Base-by-base conservation (phyloP, 768 basidiomycete genomes). In the Mycena polygramma region DNA sequence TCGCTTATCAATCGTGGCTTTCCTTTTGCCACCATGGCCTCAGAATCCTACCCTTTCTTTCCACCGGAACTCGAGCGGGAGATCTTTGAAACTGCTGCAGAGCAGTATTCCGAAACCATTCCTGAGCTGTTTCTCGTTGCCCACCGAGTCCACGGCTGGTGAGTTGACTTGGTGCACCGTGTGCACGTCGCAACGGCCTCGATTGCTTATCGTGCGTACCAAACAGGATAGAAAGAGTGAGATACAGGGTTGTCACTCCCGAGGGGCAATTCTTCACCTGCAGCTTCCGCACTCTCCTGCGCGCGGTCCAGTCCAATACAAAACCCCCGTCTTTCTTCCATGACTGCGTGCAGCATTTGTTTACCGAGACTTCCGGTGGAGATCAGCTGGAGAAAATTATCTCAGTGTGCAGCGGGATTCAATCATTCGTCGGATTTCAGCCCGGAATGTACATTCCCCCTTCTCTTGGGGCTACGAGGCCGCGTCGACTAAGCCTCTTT, bases 141-240 rank as follows among this genome's bases (percentile, higher is more conserved):
- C 2, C 45, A 55, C 7, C 67, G 67, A 17, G 45, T 68, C 19
- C 13, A 48, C 17, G 53, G 57, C 2, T 62, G 67, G 67, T 68
- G 51, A 45, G 66, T 11, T 8, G 7, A 3, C 11, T 15, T 15
- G 1, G 22, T n/a, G n/a, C n/a, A n/a, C n/a, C n/a, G 26, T 37
- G 6, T 20, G 15, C 39, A n/a, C n/a, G n/a, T n/a, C n/a, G n/a
- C n/a, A n/a, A n/a, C n/a, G n/a, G n/a, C n/a, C n/a, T 11, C 19
- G 22, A 57, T 6, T 35, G 30, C 7, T 26, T 24, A 30, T 24
- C 9, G 10, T 30, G 24, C 13, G 14, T n/a, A 39, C 39, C 15
- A 20, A 20, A 9, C 36, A 57, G 55, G 55, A 41, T 57, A 5
- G 55, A 41, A 1, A 57, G 22, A 41, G 15, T 57, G 7, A 39